Base-by-base conservation (phyloP, 2,329 filamentous ascomycete species). In the Fusarium devonianum region DNA sequence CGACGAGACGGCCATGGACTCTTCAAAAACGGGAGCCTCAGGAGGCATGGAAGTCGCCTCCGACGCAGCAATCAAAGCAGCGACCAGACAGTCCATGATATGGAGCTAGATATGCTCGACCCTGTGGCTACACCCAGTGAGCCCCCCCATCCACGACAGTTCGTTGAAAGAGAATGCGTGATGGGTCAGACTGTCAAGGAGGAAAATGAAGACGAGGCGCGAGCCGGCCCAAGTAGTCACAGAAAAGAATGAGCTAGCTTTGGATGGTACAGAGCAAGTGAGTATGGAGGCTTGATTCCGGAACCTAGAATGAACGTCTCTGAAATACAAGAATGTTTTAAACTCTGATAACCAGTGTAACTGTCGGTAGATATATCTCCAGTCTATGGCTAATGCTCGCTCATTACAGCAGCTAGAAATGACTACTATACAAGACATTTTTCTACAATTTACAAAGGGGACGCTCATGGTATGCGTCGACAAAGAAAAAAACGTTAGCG, bases 111-210 rank as follows among this genome's bases (percentile, higher is more conserved):
- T 33, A 56, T 46, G 6, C 28, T 69, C 9, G 60, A 60, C n/a
- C 45, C 54, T 28, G 42, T 50, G n/a, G 42, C 30, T 7, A 47
- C 48, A 12, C 52, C 46, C 2, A 44, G 47, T 7, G 50, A 46
- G 10, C 36, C 56, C 8, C 44, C 55, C 10, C 55, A 53, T 17
- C 50, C 46, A 16, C 37, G 30, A 12, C 60, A 59, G 17, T 58
- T 57, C 29, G 45, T 48, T 21, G 70, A 74, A 42, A 69, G 68
- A 34, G 69, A 72, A 18, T 71, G 70, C 50, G 66, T 72, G 40
- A 69, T 71, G 62, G 70, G 71, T 13, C 74, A 72, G 60, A 67
- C 67, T 2, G 63, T 74, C 19, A 60, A 62, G 21, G 71, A 75
- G 46, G 71, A 72, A 43, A 63, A 50, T 19, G 69, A 67, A 35